Conservation (phyloP, 805 yeast genomes). For the Candida jianshihensis region DNA sequence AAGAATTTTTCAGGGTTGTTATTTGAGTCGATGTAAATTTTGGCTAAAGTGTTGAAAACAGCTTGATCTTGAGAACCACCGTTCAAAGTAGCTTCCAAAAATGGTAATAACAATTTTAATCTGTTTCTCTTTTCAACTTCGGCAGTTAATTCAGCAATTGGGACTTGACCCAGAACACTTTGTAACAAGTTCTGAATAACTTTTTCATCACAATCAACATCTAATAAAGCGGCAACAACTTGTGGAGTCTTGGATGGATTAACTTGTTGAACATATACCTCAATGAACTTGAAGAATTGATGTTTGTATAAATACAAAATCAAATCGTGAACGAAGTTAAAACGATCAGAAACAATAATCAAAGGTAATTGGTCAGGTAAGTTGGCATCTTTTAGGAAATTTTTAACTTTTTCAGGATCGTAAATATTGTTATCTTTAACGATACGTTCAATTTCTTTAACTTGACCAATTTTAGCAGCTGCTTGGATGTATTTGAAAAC, state of each 20-base stretch:
- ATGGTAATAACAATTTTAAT: slow-evolving; percentile 84
- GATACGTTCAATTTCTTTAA: slow-evolving; percentile 90
- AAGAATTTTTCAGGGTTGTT: slow-evolving; percentile 96
- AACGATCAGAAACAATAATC: slow-evolving; percentile 93
- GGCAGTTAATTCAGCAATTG: slow-evolving; percentile 77
- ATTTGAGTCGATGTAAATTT: slow-evolving; percentile 95
- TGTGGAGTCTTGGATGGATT: slow-evolving; percentile 95
- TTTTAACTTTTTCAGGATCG: slow-evolving; percentile 96
- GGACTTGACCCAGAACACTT: slow-evolving; percentile 91
- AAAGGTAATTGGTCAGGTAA: slow-evolving; percentile 93
- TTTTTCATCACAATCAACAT: slow-evolving; percentile 93
- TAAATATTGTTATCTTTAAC: slow-evolving; percentile 91
- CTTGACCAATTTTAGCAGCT: slow-evolving; percentile 85
- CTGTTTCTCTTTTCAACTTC: slow-evolving; percentile 97
- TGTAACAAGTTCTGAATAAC: slow-evolving; percentile 74
- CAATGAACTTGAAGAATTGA: slow-evolving; percentile 93
- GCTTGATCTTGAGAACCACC: slow-evolving; percentile 87
- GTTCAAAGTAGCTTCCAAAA: slow-evolving; percentile 80
- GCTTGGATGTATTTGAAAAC: slow-evolving; percentile 94
- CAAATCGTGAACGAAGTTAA: slow-evolving; percentile 85
- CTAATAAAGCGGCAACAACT: slow-evolving; percentile 92
- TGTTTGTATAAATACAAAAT: slow-evolving; percentile 90
- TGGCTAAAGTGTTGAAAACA: slow-evolving; percentile 90
- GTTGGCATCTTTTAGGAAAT: slow-evolving; percentile 89
- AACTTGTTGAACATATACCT: slow-evolving; percentile 96